Base-by-base conservation (phyloP, 2,329 filamentous ascomycete genomes). In the Exophiala phaeomuriformis region DNA sequence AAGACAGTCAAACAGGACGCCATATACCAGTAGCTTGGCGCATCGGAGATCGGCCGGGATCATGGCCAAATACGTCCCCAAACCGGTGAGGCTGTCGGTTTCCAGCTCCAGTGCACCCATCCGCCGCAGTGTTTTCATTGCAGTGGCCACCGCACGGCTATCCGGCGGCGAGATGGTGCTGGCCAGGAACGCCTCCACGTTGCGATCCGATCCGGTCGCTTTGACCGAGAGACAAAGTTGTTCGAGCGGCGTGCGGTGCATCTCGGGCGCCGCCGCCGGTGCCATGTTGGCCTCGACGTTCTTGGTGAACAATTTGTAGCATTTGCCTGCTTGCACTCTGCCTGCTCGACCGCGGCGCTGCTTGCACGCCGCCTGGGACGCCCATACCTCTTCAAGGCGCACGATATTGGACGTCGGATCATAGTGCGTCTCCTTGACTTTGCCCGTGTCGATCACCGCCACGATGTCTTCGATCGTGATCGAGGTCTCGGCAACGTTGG, bases 391-490 rank as follows among this genome's bases (percentile, higher is more conserved):
- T 62, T 91, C 86, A 1, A 98, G 81, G 64, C 88, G 90, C 41
- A 94, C 86, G 84, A 97, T 95, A 66, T 95, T 95, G 67, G 86
- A 95, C 58, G 85, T 80, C 0, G 89, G 82, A 67, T 97, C 93
- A 64, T 90, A 97, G 66, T 88, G 91, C 0, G 90, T 98, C 70
- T 98, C 91, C 67, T 98, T 98, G 55, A 98, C 93, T 49, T 89
- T 84, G 30, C 93, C 93, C 7, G 86, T 93, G 68, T 98, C 93
- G 59, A 98, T 91, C 43, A 98, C 93, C 1, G 88, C 91, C 2
- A 97, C 87, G 49, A 98, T 88, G 66, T 98, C 93, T 66, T 96
- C 90, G 56, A 98, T 98, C 0, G 93, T 98, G 67, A 98, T 97
- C 1, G 93, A 97, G 0, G 93, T 98, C 69, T 98, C 93, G 1